Base-by-base conservation (phyloP, 305 asterid species). In the Solanum chacoense region DNA sequence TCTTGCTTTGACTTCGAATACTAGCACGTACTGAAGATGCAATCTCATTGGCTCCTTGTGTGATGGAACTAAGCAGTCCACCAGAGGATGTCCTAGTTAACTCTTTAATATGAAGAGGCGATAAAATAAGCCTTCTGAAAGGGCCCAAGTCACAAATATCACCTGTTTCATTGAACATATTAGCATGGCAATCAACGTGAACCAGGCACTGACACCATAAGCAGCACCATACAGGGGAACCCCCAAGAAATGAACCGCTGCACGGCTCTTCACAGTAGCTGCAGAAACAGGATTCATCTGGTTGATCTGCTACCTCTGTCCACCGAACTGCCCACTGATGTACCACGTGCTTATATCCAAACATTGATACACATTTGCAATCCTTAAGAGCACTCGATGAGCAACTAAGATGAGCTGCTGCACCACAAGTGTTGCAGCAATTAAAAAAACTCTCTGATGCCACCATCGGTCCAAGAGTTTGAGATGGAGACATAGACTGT, bases 311-410 rank as follows among this genome's bases (percentile, higher is more conserved):
- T 55, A 94, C 94, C 91, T 95, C 99, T n/a, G 96, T 94, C 99
- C 99, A 97, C 85, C 94, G 94, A 59, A 97, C 97, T 67, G 99
- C 95, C 99, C 99, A 97, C 85, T 96, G 99, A 92, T 97, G 99
- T 94, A 95, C 84, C 92, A 95, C 93, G 31, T 94, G 92, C 86
- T 93, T 93, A 83, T 89, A 93, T 79, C 98, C 99, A 91, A 94
- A 86, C 99, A 95, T 94, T 5, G 99, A 96, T 28, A 93, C 93
- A 85, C 98, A 94, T 90, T 97, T 97, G 93, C 99, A 97, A 91
- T 97, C 99, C 85, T 93, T 95, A 86, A 89, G 98, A 83, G 98
- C 98, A 91, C 91, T 94, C 63, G 94, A 89, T 37, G 98, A 95
- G 93, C 99, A 97, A 80, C 91, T 91, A 92, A 97, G 91, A 92